A percentile compares a stretch with the other conserved stretches of the same genome.
phyloP scores from a whole-genome alignment of 805 yeast genomes.

The Ogataea ramenticola region DNA sequence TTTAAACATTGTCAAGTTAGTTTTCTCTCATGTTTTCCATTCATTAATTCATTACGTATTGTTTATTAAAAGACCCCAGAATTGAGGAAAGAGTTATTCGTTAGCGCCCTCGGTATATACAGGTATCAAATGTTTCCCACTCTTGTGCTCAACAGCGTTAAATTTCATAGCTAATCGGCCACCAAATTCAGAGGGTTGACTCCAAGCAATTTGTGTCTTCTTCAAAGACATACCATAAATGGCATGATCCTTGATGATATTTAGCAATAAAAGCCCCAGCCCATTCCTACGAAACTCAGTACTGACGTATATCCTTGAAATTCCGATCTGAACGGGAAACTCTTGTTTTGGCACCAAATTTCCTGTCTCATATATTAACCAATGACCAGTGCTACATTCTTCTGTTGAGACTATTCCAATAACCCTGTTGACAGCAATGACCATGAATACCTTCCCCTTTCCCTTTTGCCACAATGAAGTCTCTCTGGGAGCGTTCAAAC shows the following conservation, averaged over 20 bases:
- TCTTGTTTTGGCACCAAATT: slow-evolving; percentile 38
- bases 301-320: slow-evolving; percentile 43
- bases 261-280: slow-evolving; percentile 38
- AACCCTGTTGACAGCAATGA: slow-evolving; percentile 36
- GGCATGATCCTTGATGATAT: slow-evolving; percentile 34
- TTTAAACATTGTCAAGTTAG: no score
- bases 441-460: slow-evolving; percentile 42
- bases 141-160: slow-evolving; percentile 48
- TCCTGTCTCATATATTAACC: slow-evolving; percentile 55
- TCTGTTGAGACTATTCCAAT: slow-evolving; percentile 55
- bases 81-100: no score
- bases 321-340: slow-evolving; percentile 34
- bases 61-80: no score
- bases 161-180: slow-evolving; percentile 48
- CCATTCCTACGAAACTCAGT: slow-evolving; percentile 40
- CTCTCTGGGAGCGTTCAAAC: slow-evolving; percentile 47
- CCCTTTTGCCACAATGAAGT: slow-evolving; percentile 15
- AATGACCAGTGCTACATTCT: slow-evolving; percentile 35
- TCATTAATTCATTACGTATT: no score
- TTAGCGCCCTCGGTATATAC: slow-evolving; percentile 36
- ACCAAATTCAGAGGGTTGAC: slow-evolving; percentile 67
- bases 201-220: slow-evolving; percentile 50
- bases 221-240: slow-evolving; percentile 42
- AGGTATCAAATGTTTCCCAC: slow-evolving; percentile 43
- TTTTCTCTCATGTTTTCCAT: no score